Evolutionary conservation across 805 yeast genomes (phyloP), one percentile per base, ranked within the genome.

Genomic region (Kodamaea hsintzibuensis): DNA sequence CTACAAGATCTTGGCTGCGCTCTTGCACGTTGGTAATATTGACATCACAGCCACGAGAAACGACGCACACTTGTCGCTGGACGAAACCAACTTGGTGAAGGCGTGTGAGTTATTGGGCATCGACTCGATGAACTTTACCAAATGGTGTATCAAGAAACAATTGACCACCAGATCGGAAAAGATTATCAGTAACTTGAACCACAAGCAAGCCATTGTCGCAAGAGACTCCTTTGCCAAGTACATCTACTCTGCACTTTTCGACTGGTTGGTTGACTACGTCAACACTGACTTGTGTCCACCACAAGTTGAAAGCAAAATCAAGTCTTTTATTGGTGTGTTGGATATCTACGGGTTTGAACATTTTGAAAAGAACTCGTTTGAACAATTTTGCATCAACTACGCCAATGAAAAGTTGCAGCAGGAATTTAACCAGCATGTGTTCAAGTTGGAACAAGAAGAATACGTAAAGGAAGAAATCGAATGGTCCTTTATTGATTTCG

Each of bases 311-410:
- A 74, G 76, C 19, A 72, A 84, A 38, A 80, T 86, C 52, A 73
- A 80, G 46, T 82, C 90, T 1, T 95, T 93, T 63, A 93, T 93
- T 64, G 99, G 99, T 70, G 98, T 93, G 30, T 80, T 93, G 63
- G 99, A 93, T 86, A 93, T 93, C 62, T 93, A 93, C 67, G 99
- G 99, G 19, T 93, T 93, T 70, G 99, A 93, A 72, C 98, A 93
- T 72, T 93, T 93, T 69, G 92, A 90, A 61, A 85, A 83, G 64
- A 93, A 93, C 73, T 91, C 97, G 7, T 93, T 93, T 66, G 99
- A 93, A 73, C 99, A 93, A 72, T 93, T 93, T 72, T 93, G 99
- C 77, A 92, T 92, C 73, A 92, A 92, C 70, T 92, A 92, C 70
- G 97, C 98, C 45, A 92, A 92, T 72, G 99, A 93, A 76, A 93